Base-by-base conservation (phyloP, 2,329 filamentous ascomycete species). In the Aplosporella prunicola region DNA sequence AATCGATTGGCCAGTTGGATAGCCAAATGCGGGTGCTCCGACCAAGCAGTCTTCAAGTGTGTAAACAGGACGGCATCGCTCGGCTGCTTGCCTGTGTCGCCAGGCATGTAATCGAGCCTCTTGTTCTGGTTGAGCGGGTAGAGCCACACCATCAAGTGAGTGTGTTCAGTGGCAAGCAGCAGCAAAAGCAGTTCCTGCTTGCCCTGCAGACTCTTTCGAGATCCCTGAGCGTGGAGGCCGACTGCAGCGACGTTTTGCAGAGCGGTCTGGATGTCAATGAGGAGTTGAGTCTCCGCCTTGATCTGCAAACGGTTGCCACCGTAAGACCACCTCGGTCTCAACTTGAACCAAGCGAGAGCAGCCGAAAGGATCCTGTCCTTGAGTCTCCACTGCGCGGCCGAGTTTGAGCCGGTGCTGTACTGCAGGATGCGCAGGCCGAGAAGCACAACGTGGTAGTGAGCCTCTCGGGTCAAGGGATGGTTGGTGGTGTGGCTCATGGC, bases 241-340 rank as follows among this genome's bases (percentile, higher is more conserved):
- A 84, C 74, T 42, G 67, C 67, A 1, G 74, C 67, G 9, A 87
- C 72, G 3, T 65, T 69, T 44, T 78, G 76, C 43, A 98, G 62
- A 10, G 78, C 74, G 9, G 63, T 57, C 32, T 80, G 67, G 23
- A 95, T 78, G 54, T 95, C 87, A 5, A 72, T 71, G 25, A 96
- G 72, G 13, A 94, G 67, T 47, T 82, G 81, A 22, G 86, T 76
- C 61, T 99, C 91, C 0, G 93, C 89, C 65, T 93, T 96, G 35
- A 96, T 69, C 56, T 98, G 91, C 11, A 98, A 65, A 32, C 84
- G 75, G 55, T 95, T 98, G 50, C 89, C 91, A 40, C 91, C 91
- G 60, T 91, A 96, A 0, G 91, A 93, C 89, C 91, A 98, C 47
- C 68, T 70, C 44, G n/a, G 35, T 10, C 24, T 36, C 15, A 30